Evolutionary conservation across 179 eudicot species (phyloP).

Genomic region (Nepenthes alata): DNA sequence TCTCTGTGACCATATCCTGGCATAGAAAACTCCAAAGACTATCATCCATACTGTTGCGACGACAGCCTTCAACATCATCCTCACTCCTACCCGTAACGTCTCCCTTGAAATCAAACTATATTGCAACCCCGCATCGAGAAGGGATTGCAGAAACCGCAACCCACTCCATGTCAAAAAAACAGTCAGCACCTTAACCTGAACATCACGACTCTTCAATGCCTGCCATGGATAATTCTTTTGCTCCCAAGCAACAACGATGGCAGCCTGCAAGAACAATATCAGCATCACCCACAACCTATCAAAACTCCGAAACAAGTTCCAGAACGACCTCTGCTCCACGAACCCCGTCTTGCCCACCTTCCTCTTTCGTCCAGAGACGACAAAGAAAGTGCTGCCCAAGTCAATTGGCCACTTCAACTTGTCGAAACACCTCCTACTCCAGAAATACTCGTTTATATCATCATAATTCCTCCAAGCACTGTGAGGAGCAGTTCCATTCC

Average conservation of each 20-base stretch:
- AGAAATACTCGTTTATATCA: constrained; percentile 84
- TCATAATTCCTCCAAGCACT: constrained; percentile 88
- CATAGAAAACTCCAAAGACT: constrained; percentile 50
- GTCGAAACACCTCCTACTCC: constrained; percentile 85
- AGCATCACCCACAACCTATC: constrained; percentile 85
- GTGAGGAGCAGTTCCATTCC: constrained; percentile 73
- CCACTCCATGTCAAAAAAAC: constrained; percentile 78
- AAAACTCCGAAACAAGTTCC: constrained; percentile 71
- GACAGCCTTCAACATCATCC: constrained; percentile 55
- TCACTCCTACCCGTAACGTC: constrained; percentile 53
- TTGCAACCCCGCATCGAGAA: constrained; percentile 68
- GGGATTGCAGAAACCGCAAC: constrained; percentile 59
- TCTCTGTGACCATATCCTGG: constrained; percentile 53
- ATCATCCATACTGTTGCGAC: constrained; percentile 54
- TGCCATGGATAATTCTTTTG: constrained; percentile 52
- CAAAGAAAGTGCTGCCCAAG: constrained; percentile 56
- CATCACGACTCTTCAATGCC: constrained; percentile 34
- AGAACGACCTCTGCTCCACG: constrained; percentile 84
- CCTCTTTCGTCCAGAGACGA: constrained; percentile 36
- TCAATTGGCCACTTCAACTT: constrained; percentile 80
- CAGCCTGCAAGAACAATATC: constrained; percentile 66
- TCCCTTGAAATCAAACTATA: constrained; percentile 66
- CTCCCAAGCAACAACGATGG: constrained; percentile 73
- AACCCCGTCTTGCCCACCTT: constrained; percentile 88
- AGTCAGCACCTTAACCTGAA: constrained; percentile 59